These are phyloP conservation scores for Lagenidium sp. DNA, from an alignment of 352 stramenopile genomes.

Conservation along the genomic window DNA sequence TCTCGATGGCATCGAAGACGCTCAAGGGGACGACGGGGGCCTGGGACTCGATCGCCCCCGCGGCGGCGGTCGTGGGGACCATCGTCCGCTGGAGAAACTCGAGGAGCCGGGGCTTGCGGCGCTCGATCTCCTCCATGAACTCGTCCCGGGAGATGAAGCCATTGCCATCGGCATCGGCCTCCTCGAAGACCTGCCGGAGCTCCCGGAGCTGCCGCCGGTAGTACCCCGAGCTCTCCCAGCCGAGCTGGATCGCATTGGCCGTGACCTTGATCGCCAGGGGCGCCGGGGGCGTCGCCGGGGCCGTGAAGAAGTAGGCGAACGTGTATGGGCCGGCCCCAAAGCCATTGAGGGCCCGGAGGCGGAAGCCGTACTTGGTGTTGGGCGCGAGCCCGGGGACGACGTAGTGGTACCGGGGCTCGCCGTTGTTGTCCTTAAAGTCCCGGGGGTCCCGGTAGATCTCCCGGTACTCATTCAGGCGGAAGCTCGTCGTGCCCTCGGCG, in stretches of 20 bases:
- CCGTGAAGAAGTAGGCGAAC: conserved; percentile 83
- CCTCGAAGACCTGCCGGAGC: conserved; percentile 72
- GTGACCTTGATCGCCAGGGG: conserved; percentile 58
- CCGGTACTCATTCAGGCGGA: conserved; percentile 56
- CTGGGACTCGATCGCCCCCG: no score
- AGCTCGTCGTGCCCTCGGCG: conserved; percentile 54
- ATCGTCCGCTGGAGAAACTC: conserved; percentile 68
- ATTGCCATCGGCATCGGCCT: conserved; percentile 66
- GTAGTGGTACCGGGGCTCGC: conserved; percentile 70
- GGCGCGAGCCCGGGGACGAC: conserved; percentile 51
- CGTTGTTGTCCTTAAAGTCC: conserved; percentile 73
- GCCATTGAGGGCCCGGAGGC: conserved; percentile 84
- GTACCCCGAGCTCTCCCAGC: conserved; percentile 67
- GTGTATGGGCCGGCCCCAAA: conserved; percentile 84
- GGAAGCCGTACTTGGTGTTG: conserved; percentile 88
- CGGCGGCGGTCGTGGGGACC: neutral
- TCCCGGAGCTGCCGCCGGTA: conserved; percentile 60
- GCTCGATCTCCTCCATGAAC: conserved; percentile 81
- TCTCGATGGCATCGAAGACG: conserved; percentile 87
- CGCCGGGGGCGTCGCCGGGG: conserved; percentile 46
- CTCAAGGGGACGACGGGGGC: conserved; percentile 43
- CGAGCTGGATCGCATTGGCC: conserved; percentile 62
- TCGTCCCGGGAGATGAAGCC: conserved; percentile 74
- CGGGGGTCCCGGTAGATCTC: conserved; percentile 86
- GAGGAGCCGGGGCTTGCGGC: conserved; percentile 58